Evolutionary conservation across 2,329 filamentous ascomycete species (phyloP), one percentile per base, ranked within the genome.

Genomic region (Chaetomiaceae sp.): DNA sequence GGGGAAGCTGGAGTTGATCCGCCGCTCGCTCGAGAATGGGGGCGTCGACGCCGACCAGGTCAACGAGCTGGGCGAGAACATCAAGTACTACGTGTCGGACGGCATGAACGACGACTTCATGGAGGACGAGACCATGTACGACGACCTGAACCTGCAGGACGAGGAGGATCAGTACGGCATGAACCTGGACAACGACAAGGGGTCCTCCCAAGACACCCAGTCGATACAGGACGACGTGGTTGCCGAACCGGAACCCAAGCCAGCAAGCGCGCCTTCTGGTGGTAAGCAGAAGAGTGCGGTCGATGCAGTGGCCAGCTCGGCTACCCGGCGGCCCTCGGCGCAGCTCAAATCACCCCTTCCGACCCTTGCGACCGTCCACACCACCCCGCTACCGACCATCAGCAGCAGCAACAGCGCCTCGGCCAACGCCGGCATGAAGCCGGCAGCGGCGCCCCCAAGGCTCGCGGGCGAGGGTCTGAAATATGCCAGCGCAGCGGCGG

Each of bases 401-500:
- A 88, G 80, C 54, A 79, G 81, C 62, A 88, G 80, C 67, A 80
- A 80, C 36, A 62, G 66, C 3, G 47, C 67, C 1, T 38, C 65
- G 47, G 73, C 79, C 53, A 78, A 77, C 49, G 78, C 77, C 49
- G 75, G 79, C 49, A 97, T 97, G 92, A 99, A 97, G 75, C 92
- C 94, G 12, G 94, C 94, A 17, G 85, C 90, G 17, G 73, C 91
- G 63, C 94, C 94, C 1, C 84, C 88, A 55, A 83, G 92, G 68
- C 85, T 89, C 6, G 88, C 90, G 4, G 91, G 91, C 44, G 92
- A 97, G 69, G 89, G 88, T 1, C 77, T 99, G 61, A 97, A 97
- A 72, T 99, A 99, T 68, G 94, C 94, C 40, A 97, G 94, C 34
- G 94, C 94, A 0, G 94, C 94, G 0, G 94, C 94, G 0, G 94